phyloP scores from a whole-genome alignment of 2,329 filamentous ascomycete species.

The Colletotrichum tropicale region DNA sequence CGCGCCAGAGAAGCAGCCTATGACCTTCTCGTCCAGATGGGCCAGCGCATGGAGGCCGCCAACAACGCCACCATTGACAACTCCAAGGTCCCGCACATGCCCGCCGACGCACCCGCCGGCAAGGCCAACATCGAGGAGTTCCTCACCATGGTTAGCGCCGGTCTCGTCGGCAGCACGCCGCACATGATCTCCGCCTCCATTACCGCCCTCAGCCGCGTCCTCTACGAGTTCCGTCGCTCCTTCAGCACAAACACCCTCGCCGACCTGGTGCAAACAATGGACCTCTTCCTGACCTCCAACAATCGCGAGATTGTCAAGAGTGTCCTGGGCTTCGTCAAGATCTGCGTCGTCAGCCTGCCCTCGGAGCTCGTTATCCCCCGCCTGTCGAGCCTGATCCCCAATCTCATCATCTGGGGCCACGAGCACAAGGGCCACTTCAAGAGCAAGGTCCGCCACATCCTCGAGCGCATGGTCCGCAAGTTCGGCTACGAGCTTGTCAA shows the following conservation, averaged over 20 bases:
- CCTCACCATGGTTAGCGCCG: constrained; percentile 97
- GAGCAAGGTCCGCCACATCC: constrained; percentile 96
- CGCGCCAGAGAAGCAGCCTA: constrained; percentile 89
- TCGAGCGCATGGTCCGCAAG: constrained; percentile 90
- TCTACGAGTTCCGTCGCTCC: constrained; percentile 84
- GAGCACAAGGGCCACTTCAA: constrained; percentile 98
- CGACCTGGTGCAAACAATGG: constrained; percentile 92
- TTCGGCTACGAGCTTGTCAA: constrained; percentile 86
- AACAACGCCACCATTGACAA: constrained; percentile 80
- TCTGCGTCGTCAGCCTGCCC: constrained; percentile 87
- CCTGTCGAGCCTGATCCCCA: constrained; percentile 79
- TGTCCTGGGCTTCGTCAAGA: constrained; percentile 95
- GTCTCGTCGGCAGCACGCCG: constrained; percentile 87
- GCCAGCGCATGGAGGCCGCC: constrained; percentile 72
- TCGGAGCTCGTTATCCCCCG: constrained; percentile 79
- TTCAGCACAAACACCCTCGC: constrained; percentile 73
- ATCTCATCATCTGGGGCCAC: constrained; percentile 94
- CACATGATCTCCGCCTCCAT: constrained; percentile 99
- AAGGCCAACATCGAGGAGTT: constrained; percentile 90
- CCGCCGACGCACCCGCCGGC: constrained; percentile 76
- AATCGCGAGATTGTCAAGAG: constrained; percentile 97
- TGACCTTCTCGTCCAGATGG: constrained; percentile 87
- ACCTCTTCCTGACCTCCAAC: constrained; percentile 93
- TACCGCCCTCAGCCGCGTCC: constrained; percentile 88
- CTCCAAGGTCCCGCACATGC: constrained; percentile 86